Percentiles rank a stretch among this genome's conserved stretches.
Evolutionary conservation across 202 grass and related monocot species (phyloP).

Genomic region (Saccharum hybrid): DNA sequence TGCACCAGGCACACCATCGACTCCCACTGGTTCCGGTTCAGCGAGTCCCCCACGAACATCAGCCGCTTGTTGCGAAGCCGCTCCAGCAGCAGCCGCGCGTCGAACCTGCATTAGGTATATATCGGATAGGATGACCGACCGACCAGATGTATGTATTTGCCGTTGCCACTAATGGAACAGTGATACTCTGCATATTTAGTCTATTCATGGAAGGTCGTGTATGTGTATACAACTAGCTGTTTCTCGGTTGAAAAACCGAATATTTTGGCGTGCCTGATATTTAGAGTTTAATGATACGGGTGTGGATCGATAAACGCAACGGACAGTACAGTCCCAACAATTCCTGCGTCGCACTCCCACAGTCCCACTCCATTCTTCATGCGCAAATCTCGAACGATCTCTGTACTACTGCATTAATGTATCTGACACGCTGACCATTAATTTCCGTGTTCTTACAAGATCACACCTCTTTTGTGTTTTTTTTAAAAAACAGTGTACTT

Average conservation of each 20-base stretch:
- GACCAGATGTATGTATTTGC: too few relatives aligned
- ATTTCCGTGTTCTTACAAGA: background rate
- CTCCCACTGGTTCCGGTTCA: slow-evolving; percentile 96
- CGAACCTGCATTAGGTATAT: slow-evolving; percentile 49
- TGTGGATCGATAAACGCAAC: background rate
- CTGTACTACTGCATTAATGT: background rate
- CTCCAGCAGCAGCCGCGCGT: slow-evolving; percentile 68
- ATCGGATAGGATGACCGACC: too few relatives aligned
- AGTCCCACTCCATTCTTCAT: background rate
- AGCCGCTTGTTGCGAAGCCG: slow-evolving; percentile 78
- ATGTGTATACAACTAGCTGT: too few relatives aligned
- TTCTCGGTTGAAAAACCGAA: slow-evolving; percentile 2
- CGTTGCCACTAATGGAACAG: too few relatives aligned
- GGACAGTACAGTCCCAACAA: background rate
- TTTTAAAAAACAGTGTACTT: background rate
- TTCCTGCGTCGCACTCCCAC: background rate
- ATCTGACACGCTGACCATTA: slow-evolving; percentile 17
- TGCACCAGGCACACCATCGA: slow-evolving; percentile 94
- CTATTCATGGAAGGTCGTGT: too few relatives aligned
- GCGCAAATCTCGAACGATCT: slow-evolving; percentile 28
- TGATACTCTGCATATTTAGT: too few relatives aligned
- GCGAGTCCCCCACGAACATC: slow-evolving; percentile 96
- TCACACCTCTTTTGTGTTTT: too few relatives aligned
- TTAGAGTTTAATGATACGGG: background rate
- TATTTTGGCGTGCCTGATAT: background rate